Conservation (phyloP, 495 filamentous ascomycete genomes). For the Xylaria intraflava region DNA sequence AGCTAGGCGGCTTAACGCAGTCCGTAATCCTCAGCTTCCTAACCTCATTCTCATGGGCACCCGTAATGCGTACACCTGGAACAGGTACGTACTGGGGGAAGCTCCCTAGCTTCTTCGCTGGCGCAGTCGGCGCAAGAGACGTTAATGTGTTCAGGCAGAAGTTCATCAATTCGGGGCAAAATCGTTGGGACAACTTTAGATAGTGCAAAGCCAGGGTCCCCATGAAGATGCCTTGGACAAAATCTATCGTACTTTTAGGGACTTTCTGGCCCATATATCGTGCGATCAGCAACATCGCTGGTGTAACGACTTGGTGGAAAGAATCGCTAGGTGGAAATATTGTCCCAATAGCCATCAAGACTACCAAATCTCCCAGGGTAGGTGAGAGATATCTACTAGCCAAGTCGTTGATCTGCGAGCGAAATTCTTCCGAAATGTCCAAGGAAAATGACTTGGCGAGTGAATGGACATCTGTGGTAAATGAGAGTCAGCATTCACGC, state of each 20-base stretch:
- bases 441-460: conserved; percentile 75
- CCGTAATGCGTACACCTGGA: conserved; percentile 46
- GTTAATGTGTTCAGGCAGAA: conserved; percentile 73
- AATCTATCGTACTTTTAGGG: conserved; percentile 55
- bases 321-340: conserved; percentile 95
- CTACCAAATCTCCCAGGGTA: conserved; percentile 65
- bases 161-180: conserved; percentile 79
- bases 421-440: conserved; percentile 69
- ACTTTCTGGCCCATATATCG: conserved; percentile 75
- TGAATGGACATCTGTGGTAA: conserved; percentile 59
- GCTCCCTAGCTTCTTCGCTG: conserved; percentile 36
- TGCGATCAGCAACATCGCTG: conserved; percentile 72
- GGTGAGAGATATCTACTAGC: conserved; percentile 55
- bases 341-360: conserved; percentile 73
- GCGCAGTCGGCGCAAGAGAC: conserved; percentile 52
- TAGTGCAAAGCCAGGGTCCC: conserved; percentile 72
- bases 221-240: conserved; percentile 70
- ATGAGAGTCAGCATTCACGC: background rate
- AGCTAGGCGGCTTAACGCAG: conserved; percentile 28
- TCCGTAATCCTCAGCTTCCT: conserved; percentile 49
- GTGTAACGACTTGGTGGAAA: conserved; percentile 89
- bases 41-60: conserved; percentile 23
- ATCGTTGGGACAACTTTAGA: conserved; percentile 72
- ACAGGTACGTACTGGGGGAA: conserved; percentile 59
- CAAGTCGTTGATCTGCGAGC: conserved; percentile 60